phyloP scores from a whole-genome alignment of 2,329 filamentous ascomycete species.

The Trichophaea hybrida region DNA sequence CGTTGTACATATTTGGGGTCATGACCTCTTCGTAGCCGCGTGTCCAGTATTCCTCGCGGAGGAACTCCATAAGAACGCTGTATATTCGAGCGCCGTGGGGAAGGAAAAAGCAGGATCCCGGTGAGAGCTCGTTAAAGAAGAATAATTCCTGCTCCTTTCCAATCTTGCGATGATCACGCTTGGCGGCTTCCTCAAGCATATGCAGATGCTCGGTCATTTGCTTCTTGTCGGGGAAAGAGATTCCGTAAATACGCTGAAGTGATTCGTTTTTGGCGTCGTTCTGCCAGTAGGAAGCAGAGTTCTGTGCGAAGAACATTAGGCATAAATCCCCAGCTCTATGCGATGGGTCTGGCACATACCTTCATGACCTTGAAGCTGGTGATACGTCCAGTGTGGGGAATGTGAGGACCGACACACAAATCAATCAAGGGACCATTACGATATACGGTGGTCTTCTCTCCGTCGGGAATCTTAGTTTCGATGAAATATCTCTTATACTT shows the following conservation, averaged over 20 bases:
- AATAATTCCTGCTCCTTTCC: constrained; percentile 93
- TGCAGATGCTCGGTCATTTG: constrained; percentile 83
- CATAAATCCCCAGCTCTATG: not conserved
- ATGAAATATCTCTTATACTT: constrained; percentile 99
- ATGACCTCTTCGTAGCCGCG: constrained; percentile 91
- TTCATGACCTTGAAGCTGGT: constrained; percentile 92
- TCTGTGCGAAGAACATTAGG: constrained; percentile 37
- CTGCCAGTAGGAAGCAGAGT: constrained; percentile 76
- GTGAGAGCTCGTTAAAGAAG: constrained; percentile 90
- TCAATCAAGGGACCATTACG: constrained; percentile 88
- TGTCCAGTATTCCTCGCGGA: constrained; percentile 79
- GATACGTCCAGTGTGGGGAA: constrained; percentile 82
- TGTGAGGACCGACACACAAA: constrained; percentile 86
- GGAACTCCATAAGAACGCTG: constrained; percentile 68
- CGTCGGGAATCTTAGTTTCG: constrained; percentile 76
- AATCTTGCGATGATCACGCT: constrained; percentile 87
- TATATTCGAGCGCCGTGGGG: constrained; percentile 89
- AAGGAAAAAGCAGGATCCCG: constrained; percentile 81
- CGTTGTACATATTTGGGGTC: constrained; percentile 92
- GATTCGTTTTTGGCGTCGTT: constrained; percentile 90
- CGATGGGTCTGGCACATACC: constrained; percentile 29
- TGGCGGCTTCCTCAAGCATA: constrained; percentile 93
- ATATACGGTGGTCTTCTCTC: constrained; percentile 86
- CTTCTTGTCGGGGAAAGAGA: constrained; percentile 96
- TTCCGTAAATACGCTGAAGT: constrained; percentile 88